Evolutionary conservation across 176 grass and related monocot genomes (phyloP), one percentile per base, ranked within the genome.

Genomic region (Rhynchospora breviuscula): DNA sequence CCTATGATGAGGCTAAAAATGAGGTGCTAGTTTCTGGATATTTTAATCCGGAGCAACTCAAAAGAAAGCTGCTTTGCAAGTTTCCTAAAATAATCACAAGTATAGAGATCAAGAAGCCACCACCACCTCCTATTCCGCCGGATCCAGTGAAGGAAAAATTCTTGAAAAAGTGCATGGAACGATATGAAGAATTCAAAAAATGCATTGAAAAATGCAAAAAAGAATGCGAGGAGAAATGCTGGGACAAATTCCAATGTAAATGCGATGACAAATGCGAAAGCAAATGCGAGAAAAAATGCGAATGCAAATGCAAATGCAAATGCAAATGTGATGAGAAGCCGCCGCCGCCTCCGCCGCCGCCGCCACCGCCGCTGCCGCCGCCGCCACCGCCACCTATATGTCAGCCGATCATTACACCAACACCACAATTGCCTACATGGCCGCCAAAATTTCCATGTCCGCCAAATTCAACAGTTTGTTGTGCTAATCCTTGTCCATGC

Each of bases 1-100:
- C 5, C 8, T 70, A 70, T 31, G 66, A 70, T 14, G 66, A 70
- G 35, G 12, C 26, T 4, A 70, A 70, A 0, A 70, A 31, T 70
- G 8, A n/a, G 11, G 66, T 70, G 3, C 5, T 21, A 5, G 61
- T 64, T 1, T 64, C 61, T 64, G 66, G 66, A 1, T 0, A 4
- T 70, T 70, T 70, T 70, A 35, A 70, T 70, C 66, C 66, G 22
- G 25, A 70, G 12, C 21, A 33, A 70, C 66, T 70, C 66, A 70
- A 70, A 70, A 33, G 23, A 33, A 70, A 14, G 66, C 18, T 70
- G 12, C 18, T 70, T 14, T 35, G 66, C 66, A 70, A 70, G 22
- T 23, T 70, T 33, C 66, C 22, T 70, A 70, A 35, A 70, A 33
- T 70, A 11, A 35, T 70, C 18, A 35, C 1, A 35, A 5, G 21